Conservation (phyloP, 352 stramenopile species). For the Phytophthora chlamydospora region DNA sequence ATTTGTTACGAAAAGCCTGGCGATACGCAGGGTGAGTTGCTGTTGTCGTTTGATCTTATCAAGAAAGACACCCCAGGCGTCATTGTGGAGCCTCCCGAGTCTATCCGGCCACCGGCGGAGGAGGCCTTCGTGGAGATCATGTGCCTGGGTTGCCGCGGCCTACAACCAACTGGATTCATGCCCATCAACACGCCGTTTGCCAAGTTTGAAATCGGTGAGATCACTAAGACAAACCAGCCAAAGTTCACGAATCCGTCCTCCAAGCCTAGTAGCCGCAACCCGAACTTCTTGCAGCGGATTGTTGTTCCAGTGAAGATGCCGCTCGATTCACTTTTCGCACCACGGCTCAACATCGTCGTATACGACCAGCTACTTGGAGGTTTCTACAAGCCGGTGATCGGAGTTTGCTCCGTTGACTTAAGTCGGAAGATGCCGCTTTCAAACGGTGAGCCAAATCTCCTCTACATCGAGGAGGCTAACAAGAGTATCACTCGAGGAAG, state of each 20-base stretch:
- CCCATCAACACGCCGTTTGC: conserved; percentile 85
- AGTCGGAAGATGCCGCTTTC: conserved; percentile 73
- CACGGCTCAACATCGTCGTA: conserved; percentile 84
- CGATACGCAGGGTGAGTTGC: conserved; percentile 74
- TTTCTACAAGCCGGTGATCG: conserved; percentile 83
- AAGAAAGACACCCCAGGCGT: conserved; percentile 67
- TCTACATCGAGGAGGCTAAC: conserved; percentile 56
- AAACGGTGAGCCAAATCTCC: conserved; percentile 64
- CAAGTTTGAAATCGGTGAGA: conserved; percentile 85
- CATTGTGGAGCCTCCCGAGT: conserved; percentile 63
- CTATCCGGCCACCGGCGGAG: conserved; percentile 62
- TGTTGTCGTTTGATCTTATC: conserved; percentile 83
- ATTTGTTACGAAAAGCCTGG: conserved; percentile 64
- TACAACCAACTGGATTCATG: conserved; percentile 85
- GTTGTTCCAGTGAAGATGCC: conserved; percentile 86
- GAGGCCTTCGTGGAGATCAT: conserved; percentile 85
- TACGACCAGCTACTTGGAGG: conserved; percentile 87
- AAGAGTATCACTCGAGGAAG: conserved; percentile 28
- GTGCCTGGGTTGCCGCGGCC: conserved; percentile 72
- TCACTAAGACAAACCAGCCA: conserved; percentile 57
- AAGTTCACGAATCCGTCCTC: conserved; percentile 81
- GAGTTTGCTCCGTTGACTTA: conserved; percentile 76
- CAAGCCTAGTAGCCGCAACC: conserved; percentile 78
- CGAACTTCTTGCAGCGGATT: conserved; percentile 91
- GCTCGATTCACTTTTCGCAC: conserved; percentile 84